Conservation (phyloP, 2,329 filamentous ascomycete genomes). For the Magnaporthiopsis rhizophila region DNA sequence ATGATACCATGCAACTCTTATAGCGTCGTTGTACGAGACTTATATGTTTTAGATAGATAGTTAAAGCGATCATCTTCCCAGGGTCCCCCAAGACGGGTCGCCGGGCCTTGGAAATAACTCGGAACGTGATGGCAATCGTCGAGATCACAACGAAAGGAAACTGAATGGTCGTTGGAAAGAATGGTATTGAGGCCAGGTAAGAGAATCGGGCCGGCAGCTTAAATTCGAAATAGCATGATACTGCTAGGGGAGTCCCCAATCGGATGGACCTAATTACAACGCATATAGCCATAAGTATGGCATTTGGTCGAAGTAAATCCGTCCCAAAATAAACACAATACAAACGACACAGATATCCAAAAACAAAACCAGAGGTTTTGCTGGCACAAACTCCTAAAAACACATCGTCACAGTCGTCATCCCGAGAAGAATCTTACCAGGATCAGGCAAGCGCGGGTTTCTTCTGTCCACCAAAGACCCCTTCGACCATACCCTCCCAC, state of each 20-base stretch:
- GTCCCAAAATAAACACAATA: background rate
- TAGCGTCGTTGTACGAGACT: background rate
- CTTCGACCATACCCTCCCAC: conserved; percentile 35
- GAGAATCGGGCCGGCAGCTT: background rate
- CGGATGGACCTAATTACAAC: background rate
- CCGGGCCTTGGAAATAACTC: background rate
- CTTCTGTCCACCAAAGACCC: background rate
- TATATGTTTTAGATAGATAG: background rate
- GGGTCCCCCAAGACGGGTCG: background rate
- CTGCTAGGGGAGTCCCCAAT: background rate
- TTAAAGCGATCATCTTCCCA: background rate
- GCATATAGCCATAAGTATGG: background rate
- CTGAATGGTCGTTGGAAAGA: background rate
- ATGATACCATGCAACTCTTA: background rate
- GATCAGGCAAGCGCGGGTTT: background rate
- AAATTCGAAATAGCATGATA: background rate
- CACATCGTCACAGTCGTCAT: background rate
- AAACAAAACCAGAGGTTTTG: background rate
- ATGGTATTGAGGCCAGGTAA: too few relatives aligned
- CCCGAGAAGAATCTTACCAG: background rate
- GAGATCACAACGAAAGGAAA: too few relatives aligned
- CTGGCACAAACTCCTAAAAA: background rate
- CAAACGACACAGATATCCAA: background rate
- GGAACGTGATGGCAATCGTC: background rate
- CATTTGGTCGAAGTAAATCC: background rate